Evolutionary conservation across 768 basidiomycete genomes (phyloP), one percentile per base, ranked within the genome.

Genomic region (Strobilomyces dryophilus): DNA sequence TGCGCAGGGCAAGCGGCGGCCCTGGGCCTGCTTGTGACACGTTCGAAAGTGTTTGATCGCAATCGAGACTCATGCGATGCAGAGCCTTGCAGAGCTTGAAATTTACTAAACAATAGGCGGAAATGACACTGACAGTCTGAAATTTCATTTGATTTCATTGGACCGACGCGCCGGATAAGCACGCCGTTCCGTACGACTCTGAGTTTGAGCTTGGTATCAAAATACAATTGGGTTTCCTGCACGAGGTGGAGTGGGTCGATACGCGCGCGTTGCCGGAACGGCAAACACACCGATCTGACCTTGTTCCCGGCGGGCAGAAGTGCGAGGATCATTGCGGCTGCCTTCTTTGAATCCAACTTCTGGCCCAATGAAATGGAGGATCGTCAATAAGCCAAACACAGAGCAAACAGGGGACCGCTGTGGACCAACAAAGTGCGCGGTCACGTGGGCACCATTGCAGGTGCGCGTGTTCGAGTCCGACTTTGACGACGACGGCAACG

Each of bases 371-470:
- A 8, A 27, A 27, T 8, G 53, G 53, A 62, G 44, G 56, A 61
- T 58, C 58, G 62, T 36, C 57, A 18, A 10, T 9, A 5, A 36
- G 3, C 29, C 52, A 69, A 67, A 62, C 29, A 53, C 17, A 24
- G 1, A 10, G 40, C 24, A 68, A 65, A 68, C 8, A 58, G 32
- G 20, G 42, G 44, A 29, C 56, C 47, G 63, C 44, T 35, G 7
- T 29, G 60, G 36, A 57, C 53, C 59, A 54, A 59, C 57, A 55
- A 51, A 26, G 45, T 40, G 51, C 61, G 52, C 58, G 61, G 50
- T 70, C 70, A 71, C 68, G 69, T 71, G 70, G 12, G 15, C 5
- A 1, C 4, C 26, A 51, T 31, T 7, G 24, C 10, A 42, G 9
- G 11, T 60, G 52, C 53, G 58, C 47, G 43, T 41, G 51, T 53